phyloP scores from a whole-genome alignment of 2,329 filamentous ascomycete species.

The Acephala macrosclerotiorum region DNA sequence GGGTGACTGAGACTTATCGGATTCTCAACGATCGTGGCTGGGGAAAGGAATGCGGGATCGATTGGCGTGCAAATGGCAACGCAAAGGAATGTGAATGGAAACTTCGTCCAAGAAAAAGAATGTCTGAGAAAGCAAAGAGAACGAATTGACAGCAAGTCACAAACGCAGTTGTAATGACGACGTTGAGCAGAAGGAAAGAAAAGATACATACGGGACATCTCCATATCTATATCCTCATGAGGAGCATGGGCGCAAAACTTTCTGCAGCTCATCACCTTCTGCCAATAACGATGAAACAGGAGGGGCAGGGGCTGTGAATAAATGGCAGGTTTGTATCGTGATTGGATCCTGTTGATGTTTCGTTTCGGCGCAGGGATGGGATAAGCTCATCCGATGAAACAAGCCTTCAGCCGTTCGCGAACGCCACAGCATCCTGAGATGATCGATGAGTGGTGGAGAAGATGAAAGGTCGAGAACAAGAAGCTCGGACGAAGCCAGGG shows the following conservation, averaged over 20 bases:
- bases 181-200: constrained; percentile 7
- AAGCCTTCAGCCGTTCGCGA: constrained; percentile 8
- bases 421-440: neutral
- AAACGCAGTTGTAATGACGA: constrained; percentile 6
- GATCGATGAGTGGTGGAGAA: neutral
- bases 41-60: neutral
- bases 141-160: constrained; percentile 9
- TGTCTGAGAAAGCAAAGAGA: constrained; percentile 11
- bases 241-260: constrained; percentile 1
- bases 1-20: neutral
- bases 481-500: constrained; percentile 1
- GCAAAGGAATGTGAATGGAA: constrained; percentile 27
- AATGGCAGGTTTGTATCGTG: neutral
- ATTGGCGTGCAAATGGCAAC: constrained; percentile 10
- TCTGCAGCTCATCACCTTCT: constrained; percentile 6
- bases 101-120: constrained; percentile 21
- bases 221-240: constrained; percentile 10
- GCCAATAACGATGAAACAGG: constrained; percentile 5
- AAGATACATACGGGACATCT: constrained; percentile 7
- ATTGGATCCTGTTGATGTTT: constrained; percentile 3
- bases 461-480: neutral
- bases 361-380: neutral
- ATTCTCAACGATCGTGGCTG: neutral
- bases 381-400: constrained; percentile 9
- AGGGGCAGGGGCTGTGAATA: constrained; percentile 5